Evolutionary conservation across 2,329 filamentous ascomycete genomes (phyloP), one percentile per base, ranked within the genome.

Genomic region (Penicillium sp.): DNA sequence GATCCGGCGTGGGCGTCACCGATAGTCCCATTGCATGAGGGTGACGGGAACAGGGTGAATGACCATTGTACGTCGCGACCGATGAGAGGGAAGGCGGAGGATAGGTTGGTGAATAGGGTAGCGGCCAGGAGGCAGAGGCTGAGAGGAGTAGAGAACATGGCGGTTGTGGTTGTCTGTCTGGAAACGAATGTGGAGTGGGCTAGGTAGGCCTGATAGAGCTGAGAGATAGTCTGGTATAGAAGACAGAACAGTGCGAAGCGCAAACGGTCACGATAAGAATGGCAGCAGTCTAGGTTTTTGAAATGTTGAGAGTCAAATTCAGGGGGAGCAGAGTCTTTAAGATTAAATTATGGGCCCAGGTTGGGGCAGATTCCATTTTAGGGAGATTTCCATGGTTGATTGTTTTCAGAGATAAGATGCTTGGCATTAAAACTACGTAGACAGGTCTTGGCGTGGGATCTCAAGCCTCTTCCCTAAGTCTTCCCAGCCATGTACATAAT

Each of bases 51-150:
- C 0, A 61, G 52, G 6, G 58, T 49, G 44, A 61, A 61, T 30
- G 58, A 59, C 59, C 59, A 61, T 40, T 59, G 51, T 8, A 54
- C 16, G 6, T 55, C 53, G 30, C 56, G 58, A 4, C 43, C 27
- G 25, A 54, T 39, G 34, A 60, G 50, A 6, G 59, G 59, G 43
- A 59, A 56, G 27, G 59, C 56, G 2, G 51, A 34, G 41, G 53
- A 37, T 29, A 44, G 42, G 14, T 49, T 37, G 33, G 56, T 35
- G 34, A 60, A 28, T 8, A 55, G 14, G 31, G 44, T 36, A 16
- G 36, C 14, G 11, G 53, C 44, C 19, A 49, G 22, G 30, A 56
- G 28, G 28, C 14, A 48, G 12, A 45, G 11, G 22, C 33, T 49
- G n/a, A 53, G 40, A 42, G 53, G 11, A 41, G 50, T 34, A 36